Percentiles rank a stretch among this genome's conserved stretches.
Evolutionary conservation across 768 basidiomycete species (phyloP).

Genomic region (Crassisporium funariophilum): DNA sequence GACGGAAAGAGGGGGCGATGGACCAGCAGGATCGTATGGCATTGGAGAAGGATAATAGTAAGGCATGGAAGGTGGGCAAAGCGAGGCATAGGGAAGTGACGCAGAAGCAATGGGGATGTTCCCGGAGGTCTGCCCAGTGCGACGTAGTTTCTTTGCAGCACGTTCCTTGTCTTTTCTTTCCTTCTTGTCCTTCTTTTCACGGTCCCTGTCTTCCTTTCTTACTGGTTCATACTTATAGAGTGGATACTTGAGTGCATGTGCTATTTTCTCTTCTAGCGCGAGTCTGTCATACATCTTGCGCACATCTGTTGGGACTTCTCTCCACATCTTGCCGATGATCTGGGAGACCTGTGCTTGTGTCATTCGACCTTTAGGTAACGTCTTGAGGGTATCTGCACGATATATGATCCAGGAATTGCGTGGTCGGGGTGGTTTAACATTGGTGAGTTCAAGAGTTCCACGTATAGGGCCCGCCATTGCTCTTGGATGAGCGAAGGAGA

Average conservation of each 20-base stretch:
- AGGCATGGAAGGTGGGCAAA: slow-evolving; percentile 15
- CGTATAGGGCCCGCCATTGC: not conserved
- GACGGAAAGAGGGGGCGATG: slow-evolving; percentile 56
- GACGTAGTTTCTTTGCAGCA: slow-evolving; percentile 21
- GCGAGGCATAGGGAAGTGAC: slow-evolving; percentile 9
- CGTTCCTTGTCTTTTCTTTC: slow-evolving; percentile 40
- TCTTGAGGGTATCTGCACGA: slow-evolving; percentile 58
- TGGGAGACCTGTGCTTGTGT: slow-evolving; percentile 70
- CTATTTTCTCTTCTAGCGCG: slow-evolving; percentile 54
- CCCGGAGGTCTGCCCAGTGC: slow-evolving; percentile 16
- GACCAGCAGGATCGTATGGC: slow-evolving; percentile 40
- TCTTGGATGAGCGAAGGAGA: slow-evolving; percentile 7
- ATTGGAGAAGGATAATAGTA: slow-evolving; percentile 24
- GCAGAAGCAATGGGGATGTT: slow-evolving; percentile 13
- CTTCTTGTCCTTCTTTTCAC: slow-evolving; percentile 41
- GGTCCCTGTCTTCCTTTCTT: slow-evolving; percentile 53
- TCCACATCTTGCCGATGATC: slow-evolving; percentile 67
- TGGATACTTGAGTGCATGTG: slow-evolving; percentile 54
- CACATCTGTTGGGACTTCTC: slow-evolving; percentile 46
- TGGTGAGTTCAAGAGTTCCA: slow-evolving; percentile 1
- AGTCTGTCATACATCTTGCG: slow-evolving; percentile 52
- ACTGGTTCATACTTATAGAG: slow-evolving; percentile 59
- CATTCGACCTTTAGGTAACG: slow-evolving; percentile 40
- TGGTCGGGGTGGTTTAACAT: slow-evolving; percentile 57
- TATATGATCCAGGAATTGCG: slow-evolving; percentile 86